phyloP scores from a whole-genome alignment of 2,329 filamentous ascomycete genomes.

The Fusarium sp. region DNA sequence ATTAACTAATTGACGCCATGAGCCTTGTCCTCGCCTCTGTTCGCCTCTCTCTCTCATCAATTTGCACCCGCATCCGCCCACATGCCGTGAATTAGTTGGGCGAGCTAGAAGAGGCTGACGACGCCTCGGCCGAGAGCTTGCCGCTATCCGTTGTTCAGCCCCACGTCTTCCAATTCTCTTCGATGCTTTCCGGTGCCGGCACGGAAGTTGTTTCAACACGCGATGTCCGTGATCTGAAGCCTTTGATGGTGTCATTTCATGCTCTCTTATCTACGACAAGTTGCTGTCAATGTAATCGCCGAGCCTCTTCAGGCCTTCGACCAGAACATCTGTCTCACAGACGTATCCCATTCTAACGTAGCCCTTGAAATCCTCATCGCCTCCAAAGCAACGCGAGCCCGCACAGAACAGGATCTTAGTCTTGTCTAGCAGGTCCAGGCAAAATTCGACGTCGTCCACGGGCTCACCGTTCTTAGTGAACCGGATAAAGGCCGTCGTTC shows the following conservation, averaged over 20 bases:
- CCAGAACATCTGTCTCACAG: conserved; percentile 75
- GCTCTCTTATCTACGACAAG: conserved; percentile 8
- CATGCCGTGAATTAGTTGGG: conserved; percentile 20
- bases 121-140: conserved; percentile 38
- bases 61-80: conserved; percentile 31
- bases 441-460: conserved; percentile 80
- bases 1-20: conserved; percentile 14
- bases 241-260: background rate
- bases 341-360: conserved; percentile 84
- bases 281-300: conserved; percentile 52
- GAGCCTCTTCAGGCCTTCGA: conserved; percentile 70
- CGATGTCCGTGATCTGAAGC: background rate
- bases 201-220: conserved; percentile 12
- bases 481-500: conserved; percentile 82
- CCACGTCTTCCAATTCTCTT: conserved; percentile 10
- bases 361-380: conserved; percentile 73
- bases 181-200: conserved; percentile 12
- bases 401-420: conserved; percentile 81
- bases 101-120: conserved; percentile 36
- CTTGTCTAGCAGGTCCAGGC: conserved; percentile 73
- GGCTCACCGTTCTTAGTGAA: conserved; percentile 71
- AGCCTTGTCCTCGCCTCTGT: conserved; percentile 17
- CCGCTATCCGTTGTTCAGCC: conserved; percentile 35
- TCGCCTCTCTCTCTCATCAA: conserved; percentile 25
- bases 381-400: conserved; percentile 79